A percentile compares a stretch with the other conserved stretches of the same genome.
Conservation (phyloP, 352 stramenopile species). For the Phytophthora foliorum region DNA sequence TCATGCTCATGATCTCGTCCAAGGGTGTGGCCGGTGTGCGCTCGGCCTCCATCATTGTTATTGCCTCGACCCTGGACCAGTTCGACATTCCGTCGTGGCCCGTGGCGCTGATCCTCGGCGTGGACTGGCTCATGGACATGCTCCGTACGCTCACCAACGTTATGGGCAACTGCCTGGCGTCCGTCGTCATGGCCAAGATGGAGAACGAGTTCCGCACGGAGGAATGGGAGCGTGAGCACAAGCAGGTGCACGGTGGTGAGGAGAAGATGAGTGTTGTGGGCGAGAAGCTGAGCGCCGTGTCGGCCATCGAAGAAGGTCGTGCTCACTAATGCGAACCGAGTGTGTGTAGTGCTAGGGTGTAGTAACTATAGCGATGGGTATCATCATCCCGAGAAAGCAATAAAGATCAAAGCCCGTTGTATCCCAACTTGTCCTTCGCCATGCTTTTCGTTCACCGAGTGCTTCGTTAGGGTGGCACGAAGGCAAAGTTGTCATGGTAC, state of each 20-base stretch:
- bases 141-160: constrained; percentile 65
- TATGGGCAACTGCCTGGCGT: constrained; percentile 62
- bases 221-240: constrained; percentile 44
- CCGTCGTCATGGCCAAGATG: constrained; percentile 71
- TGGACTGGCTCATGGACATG: constrained; percentile 76
- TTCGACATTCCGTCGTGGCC: constrained; percentile 70
- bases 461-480: too few relatives aligned
- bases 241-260: constrained; percentile 1
- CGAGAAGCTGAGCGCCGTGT: constrained; percentile 35
- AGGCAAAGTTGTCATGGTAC: too few relatives aligned
- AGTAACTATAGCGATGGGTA: background rate
- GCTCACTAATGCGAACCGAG: constrained; percentile 9
- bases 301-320: constrained; percentile 32
- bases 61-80: constrained; percentile 58
- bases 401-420: constrained; percentile 10
- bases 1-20: constrained; percentile 70
- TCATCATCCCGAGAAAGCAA: constrained; percentile 17
- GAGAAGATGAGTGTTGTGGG: constrained; percentile 35
- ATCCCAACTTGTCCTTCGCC: background rate
- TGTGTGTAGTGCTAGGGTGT: background rate
- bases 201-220: constrained; percentile 70
- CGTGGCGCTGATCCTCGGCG: constrained; percentile 61
- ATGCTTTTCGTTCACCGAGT: background rate
- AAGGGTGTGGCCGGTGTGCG: constrained; percentile 65
- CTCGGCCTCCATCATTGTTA: constrained; percentile 56